Base-by-base conservation (phyloP, 768 basidiomycete genomes). In the Boletus subcaerulescens region DNA sequence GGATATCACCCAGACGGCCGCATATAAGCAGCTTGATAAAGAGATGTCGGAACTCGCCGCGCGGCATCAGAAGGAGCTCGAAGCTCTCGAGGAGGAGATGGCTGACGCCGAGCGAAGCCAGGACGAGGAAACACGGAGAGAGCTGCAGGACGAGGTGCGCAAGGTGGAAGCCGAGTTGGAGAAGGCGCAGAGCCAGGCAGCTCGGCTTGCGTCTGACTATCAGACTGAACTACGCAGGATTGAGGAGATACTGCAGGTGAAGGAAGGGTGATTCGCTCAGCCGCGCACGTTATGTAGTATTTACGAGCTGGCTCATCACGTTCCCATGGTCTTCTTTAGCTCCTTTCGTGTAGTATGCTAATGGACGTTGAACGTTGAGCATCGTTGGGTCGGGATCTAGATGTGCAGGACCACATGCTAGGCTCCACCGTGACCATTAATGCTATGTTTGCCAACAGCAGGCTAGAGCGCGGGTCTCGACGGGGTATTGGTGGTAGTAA, bases 1-100 rank as follows among this genome's bases (percentile, higher is more conserved):
- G 39, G 73, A 77, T 31, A 76, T 85, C 36, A 71, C 76, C n/a
- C 71, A 85, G 57, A 84, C 85, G 0, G 71, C 72, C 1, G 84
- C 83, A 6, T 82, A 77, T 10, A 73, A 62, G 38, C 83, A 83
- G 58, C 71, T 86, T 7, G 75, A 76, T 50, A 71, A 71, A 36
- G 82, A 83, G 51, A 68, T 82, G 11, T 71, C 73, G 48, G 77
- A 76, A 39, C 76, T 80, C 56, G 71, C 72, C n/a, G 65, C 73
- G 49, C 71, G 74, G 32, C 77, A 80, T 58, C 64, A 72, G 49
- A 67, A 75, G 44, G 82, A 85, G 48, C 67, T 83, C 53, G 68
- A 70, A n/a, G 65, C 65, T 6, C 69, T 86, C 31, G 69, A 75
- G 60, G 64, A 71, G 5, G 80, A 83, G 55, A 77, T 80, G 68